phyloP scores from a whole-genome alignment of 2,329 filamentous ascomycete species.

The Diaporthe aspalathi region DNA sequence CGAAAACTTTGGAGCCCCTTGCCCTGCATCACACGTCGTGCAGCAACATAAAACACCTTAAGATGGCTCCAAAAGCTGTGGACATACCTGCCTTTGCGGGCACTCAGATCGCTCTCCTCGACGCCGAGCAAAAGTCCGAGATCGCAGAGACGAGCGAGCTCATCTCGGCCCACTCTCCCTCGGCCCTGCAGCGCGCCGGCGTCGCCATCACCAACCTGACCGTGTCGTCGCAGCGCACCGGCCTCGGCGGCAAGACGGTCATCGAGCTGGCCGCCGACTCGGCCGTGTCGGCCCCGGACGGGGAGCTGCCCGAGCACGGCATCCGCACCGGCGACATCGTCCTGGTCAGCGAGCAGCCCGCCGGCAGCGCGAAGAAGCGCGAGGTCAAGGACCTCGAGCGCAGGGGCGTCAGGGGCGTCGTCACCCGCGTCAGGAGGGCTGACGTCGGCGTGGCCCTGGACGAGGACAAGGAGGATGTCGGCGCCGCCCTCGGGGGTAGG shows the following conservation, averaged over 20 bases:
- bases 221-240: slow-evolving; percentile 82
- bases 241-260: slow-evolving; percentile 90
- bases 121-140: slow-evolving; percentile 78
- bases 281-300: slow-evolving; percentile 61
- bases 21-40: background rate
- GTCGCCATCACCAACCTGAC: slow-evolving; percentile 82
- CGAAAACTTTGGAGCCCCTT: background rate
- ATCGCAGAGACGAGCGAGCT: slow-evolving; percentile 76
- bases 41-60: background rate
- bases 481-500: slow-evolving; percentile 56
- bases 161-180: slow-evolving; percentile 75
- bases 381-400: slow-evolving; percentile 78
- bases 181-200: slow-evolving; percentile 79
- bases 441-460: slow-evolving; percentile 76
- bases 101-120: slow-evolving; percentile 77
- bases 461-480: slow-evolving; percentile 66
- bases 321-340: slow-evolving; percentile 83
- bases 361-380: slow-evolving; percentile 77
- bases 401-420: slow-evolving; percentile 76
- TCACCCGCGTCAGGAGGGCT: slow-evolving; percentile 70
- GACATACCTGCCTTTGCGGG: slow-evolving; percentile 76
- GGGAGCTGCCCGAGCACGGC: slow-evolving; percentile 78
- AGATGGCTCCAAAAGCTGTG: slow-evolving; percentile 52
- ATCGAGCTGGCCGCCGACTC: slow-evolving; percentile 76
- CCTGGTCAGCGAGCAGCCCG: slow-evolving; percentile 78